Base-by-base conservation (phyloP, 73 alveolate species). In the Chromera velia region DNA sequence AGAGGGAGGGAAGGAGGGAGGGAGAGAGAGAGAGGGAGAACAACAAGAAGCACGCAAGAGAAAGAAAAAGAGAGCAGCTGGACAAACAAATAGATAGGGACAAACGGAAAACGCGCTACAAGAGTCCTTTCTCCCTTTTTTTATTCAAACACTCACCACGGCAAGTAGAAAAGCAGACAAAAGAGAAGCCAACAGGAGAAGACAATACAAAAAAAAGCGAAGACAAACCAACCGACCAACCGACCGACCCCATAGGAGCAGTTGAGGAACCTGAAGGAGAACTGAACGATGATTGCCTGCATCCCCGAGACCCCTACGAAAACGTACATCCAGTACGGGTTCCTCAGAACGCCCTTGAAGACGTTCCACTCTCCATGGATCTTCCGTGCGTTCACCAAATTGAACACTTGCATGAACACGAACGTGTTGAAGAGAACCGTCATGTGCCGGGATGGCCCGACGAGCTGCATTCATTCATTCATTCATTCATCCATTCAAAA, bases 341-440 rank as follows among this genome's bases (percentile, higher is more conserved):
- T 4, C 55, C 55, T 40, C 22, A 40, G 13, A 13, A 40, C 13
- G 55, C 55, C 55, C 22, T 40, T 13, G 55, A 40, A 40, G 55
- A 40, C 13, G 55, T 40, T 40, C 55, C 55, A 40, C 55, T 40
- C 55, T 4, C 13, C 13, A 13, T 40, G 55, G 55, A 40, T 40
- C 55, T 40, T 40, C 22, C 55, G 55, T 4, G 55, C 55, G 55
- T 40, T 40, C 55, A 40, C 4, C 22, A 40, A 13, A 85, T 91
- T 89, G 83, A 88, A 88, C 28, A 88, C 83, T 73, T 88, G 93
- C 88, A 91, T 76, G 73, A 85, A 80, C 65, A 91, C 96, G 72
- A 91, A 91, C 62, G 87, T 80, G 84, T 85, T 80, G 85, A 91
- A 91, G 46, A 91, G 78, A 47, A 88, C 73, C 32, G 96, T 91